Evolutionary conservation across 768 basidiomycete genomes (phyloP).

Genomic region (Amanita rubescens): DNA sequence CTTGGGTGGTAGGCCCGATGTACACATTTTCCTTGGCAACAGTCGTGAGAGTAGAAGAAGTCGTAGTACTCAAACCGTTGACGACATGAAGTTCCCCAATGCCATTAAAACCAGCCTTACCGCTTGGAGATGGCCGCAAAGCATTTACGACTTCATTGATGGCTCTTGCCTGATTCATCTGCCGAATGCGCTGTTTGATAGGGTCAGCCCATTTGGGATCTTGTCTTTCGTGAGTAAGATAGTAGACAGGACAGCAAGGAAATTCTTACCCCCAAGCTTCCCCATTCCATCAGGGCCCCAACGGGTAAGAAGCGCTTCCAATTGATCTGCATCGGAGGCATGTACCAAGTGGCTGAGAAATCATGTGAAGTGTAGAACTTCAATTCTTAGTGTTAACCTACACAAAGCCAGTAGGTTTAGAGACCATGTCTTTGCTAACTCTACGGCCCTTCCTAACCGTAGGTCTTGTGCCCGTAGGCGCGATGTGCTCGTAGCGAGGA

Average conservation of each 20-base stretch:
- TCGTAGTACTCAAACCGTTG: constrained; percentile 65
- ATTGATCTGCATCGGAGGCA: constrained; percentile 85
- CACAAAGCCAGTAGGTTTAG: constrained; percentile 77
- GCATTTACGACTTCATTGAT: constrained; percentile 74
- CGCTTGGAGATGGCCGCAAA: constrained; percentile 48
- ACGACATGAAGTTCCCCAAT: constrained; percentile 64
- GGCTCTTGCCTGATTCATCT: constrained; percentile 59
- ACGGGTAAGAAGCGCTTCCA: constrained; percentile 76
- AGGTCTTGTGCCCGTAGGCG: constrained; percentile 24
- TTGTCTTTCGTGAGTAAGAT: constrained; percentile 20
- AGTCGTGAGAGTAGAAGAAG: constrained; percentile 68
- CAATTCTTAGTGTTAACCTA: constrained; percentile 34
- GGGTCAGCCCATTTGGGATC: constrained; percentile 87
- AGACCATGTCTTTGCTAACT: constrained; percentile 87
- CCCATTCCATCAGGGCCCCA: constrained; percentile 89
- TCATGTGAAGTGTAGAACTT: constrained; percentile 10
- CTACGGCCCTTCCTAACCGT: constrained; percentile 49
- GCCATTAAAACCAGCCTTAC: constrained; percentile 32
- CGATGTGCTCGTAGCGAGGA: constrained; percentile 61
- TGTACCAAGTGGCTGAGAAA: constrained; percentile 75
- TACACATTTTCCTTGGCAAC: constrained; percentile 65
- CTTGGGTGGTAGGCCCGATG: constrained; percentile 34
- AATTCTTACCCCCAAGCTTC: constrained; percentile 70
- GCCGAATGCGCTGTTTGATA: constrained; percentile 72
- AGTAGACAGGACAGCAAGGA: constrained; percentile 11